phyloP scores from a whole-genome alignment of 78 protist species.

The Reticulomyxa filosa region DNA sequence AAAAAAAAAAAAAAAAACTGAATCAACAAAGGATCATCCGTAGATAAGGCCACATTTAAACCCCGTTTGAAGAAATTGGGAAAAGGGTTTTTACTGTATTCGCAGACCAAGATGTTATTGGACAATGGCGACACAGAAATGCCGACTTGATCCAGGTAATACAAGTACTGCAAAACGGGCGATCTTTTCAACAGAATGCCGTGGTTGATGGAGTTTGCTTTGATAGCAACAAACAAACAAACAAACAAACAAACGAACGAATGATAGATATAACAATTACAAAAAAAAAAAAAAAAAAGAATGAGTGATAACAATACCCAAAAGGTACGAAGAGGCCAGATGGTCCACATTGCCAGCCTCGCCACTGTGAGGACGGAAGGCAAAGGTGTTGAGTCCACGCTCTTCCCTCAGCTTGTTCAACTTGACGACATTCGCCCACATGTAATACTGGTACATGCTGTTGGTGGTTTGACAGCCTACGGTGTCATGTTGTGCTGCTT shows the following conservation, averaged over 20 bases:
- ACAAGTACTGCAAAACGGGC: slow-evolving; percentile 79
- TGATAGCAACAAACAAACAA: no score
- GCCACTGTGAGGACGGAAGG: slow-evolving; percentile 76
- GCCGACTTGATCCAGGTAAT: slow-evolving; percentile 43
- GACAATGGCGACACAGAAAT: slow-evolving; percentile 81
- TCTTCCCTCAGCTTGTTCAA: background rate
- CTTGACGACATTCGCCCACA: background rate
- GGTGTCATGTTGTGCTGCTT: slow-evolving; percentile 59
- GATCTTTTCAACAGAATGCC: slow-evolving; percentile 65
- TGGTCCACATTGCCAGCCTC: slow-evolving; percentile 20
- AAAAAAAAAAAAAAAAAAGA: background rate
- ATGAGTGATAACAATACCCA: background rate
- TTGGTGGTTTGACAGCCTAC: slow-evolving; percentile 28
- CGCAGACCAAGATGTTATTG: slow-evolving; percentile 72
- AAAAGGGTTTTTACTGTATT: slow-evolving; percentile 61
- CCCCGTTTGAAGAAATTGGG: slow-evolving; percentile 42
- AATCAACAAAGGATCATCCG: slow-evolving; percentile 76
- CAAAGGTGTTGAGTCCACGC: slow-evolving; percentile 28
- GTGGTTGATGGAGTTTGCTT: slow-evolving; percentile 64
- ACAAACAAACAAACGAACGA: slow-evolving; percentile 54
- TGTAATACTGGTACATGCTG: background rate
- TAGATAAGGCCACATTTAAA: slow-evolving; percentile 62
- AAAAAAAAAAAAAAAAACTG: no score
- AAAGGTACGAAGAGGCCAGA: background rate
- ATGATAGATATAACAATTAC: slow-evolving; percentile 61